Base-by-base conservation (phyloP, 768 basidiomycete genomes). In the Mycena vitilis region DNA sequence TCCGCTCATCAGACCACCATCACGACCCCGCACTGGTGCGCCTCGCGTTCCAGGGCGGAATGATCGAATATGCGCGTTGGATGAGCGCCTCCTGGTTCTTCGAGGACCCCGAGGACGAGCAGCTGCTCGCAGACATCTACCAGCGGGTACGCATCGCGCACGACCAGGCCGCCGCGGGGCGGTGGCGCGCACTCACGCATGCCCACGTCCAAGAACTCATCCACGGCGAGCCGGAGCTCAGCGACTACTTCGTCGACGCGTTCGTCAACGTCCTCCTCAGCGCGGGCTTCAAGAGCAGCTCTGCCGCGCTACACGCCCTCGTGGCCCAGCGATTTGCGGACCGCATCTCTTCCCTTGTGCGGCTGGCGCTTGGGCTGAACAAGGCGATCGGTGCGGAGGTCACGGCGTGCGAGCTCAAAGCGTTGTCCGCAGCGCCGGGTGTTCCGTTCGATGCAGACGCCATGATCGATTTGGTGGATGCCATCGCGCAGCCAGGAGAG, bases 381-480 rank as follows among this genome's bases (percentile, higher is more conserved):
- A 87, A 85, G 74, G 85, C 84, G 13, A 83, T 89, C 55, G 88
- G 88, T 0, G 87, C 89, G 75, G 86, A 85, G 58, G 80, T 91
- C 53, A 86, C 86, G 2, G 85, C 83, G 2, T 86, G 84, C 60
- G 89, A 90, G 70, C 72, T 90, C 66, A 86, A 88, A 74, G 81
- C 85, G 20, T 72, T 86, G 12, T 84, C 85, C 54, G 80, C 83
- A 49, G 69, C 77, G 1, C 82, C 83, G 6, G 85, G 84, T 20
- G 78, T 82, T 0, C 60, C 59, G 40, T 89, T 84, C 51, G 80
- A 85, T 60, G 67, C 72, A 0, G 63, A 66, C 1, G 76, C 73
- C 54, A 87, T 90, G 88, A 83, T 87, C 37, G 63, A 73, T 57
- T 15, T 49, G 5, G 57, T 66, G 7, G 68, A 66, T 45, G 69